Percentiles rank a stretch among this genome's conserved stretches.
Conservation (phyloP, 1,284 basidiomycete species). For the Ceratobasidium theobromae region DNA sequence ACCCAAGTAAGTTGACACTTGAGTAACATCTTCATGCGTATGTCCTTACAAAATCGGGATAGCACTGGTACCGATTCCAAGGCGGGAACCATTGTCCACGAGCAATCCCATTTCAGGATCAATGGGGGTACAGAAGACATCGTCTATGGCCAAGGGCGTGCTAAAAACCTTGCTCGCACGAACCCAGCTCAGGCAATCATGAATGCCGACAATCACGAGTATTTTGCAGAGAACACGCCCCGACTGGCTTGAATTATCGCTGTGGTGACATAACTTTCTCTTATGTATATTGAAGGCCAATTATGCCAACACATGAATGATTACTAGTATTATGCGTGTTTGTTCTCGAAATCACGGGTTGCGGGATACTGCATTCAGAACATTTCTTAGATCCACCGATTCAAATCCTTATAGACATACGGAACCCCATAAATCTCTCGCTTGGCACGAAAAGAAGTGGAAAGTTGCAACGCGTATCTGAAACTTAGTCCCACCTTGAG, state of each 20-base stretch:
- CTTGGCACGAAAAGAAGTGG: too few species aligned
- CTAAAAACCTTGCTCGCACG: constrained; percentile 13
- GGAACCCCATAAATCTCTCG: too few species aligned
- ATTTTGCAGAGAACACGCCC: constrained; percentile 30
- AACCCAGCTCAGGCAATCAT: constrained; percentile 23
- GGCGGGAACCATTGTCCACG: constrained; percentile 33
- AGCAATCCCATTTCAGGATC: constrained; percentile 32
- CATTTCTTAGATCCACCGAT: too few species aligned
- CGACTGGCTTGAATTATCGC: constrained; percentile 2
- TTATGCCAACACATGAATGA: too few species aligned
- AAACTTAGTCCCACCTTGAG: too few species aligned
- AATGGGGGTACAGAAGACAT: constrained; percentile 31
- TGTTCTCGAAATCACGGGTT: too few species aligned
- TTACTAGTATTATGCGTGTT: too few species aligned
- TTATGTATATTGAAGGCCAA: not conserved
- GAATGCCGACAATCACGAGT: constrained; percentile 34
- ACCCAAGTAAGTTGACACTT: constrained; percentile 13
- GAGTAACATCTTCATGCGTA: not conserved
- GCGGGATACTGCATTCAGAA: too few species aligned
- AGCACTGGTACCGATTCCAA: constrained; percentile 32
- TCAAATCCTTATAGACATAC: too few species aligned
- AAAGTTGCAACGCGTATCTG: too few species aligned
- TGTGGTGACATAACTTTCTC: not conserved
- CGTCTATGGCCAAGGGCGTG: constrained; percentile 25
- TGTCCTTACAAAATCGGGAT: not conserved